A percentile compares a stretch with the other conserved stretches of the same genome.
Evolutionary conservation across 805 yeast genomes (phyloP).

Genomic region (Ogataea trehaloabstinens): DNA sequence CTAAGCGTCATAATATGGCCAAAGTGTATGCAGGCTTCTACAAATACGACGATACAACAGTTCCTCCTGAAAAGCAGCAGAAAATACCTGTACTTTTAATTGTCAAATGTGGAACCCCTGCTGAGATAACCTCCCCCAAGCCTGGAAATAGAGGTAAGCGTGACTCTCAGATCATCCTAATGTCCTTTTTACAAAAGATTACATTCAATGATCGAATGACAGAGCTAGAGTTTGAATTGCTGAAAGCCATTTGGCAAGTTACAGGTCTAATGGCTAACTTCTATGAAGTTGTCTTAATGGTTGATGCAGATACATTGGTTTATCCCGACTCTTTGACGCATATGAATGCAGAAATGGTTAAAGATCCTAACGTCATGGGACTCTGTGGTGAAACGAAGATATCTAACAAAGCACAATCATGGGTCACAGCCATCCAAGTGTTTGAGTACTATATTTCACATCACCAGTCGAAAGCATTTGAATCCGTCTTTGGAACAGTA

Average conservation of each 20-base stretch:
- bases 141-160: conserved; percentile 97
- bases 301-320: conserved; percentile 90
- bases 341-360: conserved; percentile 86
- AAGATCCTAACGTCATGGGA: conserved; percentile 86
- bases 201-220: conserved; percentile 95
- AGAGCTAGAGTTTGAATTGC: conserved; percentile 75
- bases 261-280: conserved; percentile 83
- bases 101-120: conserved; percentile 87
- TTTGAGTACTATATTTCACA: conserved; percentile 92
- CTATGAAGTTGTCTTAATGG: conserved; percentile 85
- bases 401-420: conserved; percentile 73
- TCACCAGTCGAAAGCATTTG: conserved; percentile 92
- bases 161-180: conserved; percentile 86
- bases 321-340: conserved; percentile 86
- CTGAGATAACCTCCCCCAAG: conserved; percentile 63
- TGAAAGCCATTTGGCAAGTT: conserved; percentile 72
- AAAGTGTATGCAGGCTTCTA: conserved; percentile 94
- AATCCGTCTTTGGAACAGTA: conserved; percentile 91
- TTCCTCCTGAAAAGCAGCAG: conserved; percentile 79
- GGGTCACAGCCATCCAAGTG: conserved; percentile 94
- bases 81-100: conserved; percentile 75
- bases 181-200: conserved; percentile 85
- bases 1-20: conserved; percentile 97
- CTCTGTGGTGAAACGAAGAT: conserved; percentile 94
- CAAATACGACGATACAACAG: conserved; percentile 72